Evolutionary conservation across 1,284 basidiomycete genomes (phyloP), one percentile per base, ranked within the genome.

Genomic region (Apiotrichum gracile): DNA sequence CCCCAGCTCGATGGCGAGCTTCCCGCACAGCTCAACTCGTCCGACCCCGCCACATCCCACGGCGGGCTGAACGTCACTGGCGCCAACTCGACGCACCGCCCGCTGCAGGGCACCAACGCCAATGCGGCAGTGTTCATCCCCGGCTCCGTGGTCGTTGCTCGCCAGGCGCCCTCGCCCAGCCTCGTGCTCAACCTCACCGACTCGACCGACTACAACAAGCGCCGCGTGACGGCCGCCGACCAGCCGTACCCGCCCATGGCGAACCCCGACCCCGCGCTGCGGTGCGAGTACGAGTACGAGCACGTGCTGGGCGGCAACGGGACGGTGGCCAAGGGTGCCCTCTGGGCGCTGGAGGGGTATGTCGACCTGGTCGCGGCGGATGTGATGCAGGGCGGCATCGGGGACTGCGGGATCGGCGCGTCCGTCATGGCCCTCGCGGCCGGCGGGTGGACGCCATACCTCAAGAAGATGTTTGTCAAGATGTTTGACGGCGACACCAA

Each of bases 311-410:
- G 60, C 19, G 57, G 60, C 12, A 48, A 52, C 35, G 57, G 54
- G 12, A 48, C 51, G 2, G 14, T 40, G 1, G 19, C 56, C 17
- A 47, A 42, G 29, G 60, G 57, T 7, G 57, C 54, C 4, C 50
- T 61, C 29, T 61, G 60, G 60, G 60, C 60, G 12, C 50, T 61
- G 19, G 60, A 61, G 35, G 57, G 52, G 9, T 61, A 55, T n/a
- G 57, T 61, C 44, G 49, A 58, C 52, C 55, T 61, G 43, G 57
- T 58, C 4, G 49, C 60, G 0, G 60, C 52, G 25, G 57, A 61
- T 37, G 52, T 61, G 22, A 21, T 31, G 24, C 60, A 61, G 46
- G 56, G 56, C 47, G 51, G 54, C 3, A 61, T 61, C 24, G 60
- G 60, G n/a, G 52, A 61, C 52, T 61, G 60, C 25, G 60, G 60